A percentile compares a stretch with the other conserved stretches of the same genome.
Conservation (phyloP, 441 rosid species). For the Gossypium gossypioides region DNA sequence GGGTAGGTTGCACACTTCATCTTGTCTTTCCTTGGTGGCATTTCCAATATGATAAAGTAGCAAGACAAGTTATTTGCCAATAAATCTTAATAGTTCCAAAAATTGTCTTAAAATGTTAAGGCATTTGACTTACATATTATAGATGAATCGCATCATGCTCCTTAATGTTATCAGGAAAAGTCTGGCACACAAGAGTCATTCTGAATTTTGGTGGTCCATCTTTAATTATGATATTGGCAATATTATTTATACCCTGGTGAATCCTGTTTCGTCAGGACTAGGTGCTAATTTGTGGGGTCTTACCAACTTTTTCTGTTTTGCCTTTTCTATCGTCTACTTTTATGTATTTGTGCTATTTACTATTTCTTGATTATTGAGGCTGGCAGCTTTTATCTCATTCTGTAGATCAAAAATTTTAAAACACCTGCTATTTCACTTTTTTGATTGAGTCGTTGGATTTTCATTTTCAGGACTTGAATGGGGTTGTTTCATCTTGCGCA, state of each 20-base stretch:
- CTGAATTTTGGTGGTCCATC: neutral
- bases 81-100: neutral
- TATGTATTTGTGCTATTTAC: neutral
- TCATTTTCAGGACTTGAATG: slow-evolving; percentile 25
- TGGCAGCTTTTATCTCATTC: neutral
- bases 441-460: slow-evolving; percentile 1
- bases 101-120: neutral
- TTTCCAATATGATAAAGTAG: neutral
- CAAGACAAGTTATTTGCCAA: neutral
- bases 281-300: neutral
- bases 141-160: neutral
- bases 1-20: slow-evolving; percentile 32
- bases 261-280: neutral
- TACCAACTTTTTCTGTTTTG: neutral
- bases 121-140: neutral
- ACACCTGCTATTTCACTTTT: neutral
- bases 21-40: slow-evolving; percentile 9
- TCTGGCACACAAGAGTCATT: neutral
- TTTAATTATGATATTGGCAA: slow-evolving; percentile 2
- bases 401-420: neutral
- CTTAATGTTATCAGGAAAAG: neutral
- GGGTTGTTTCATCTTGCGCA: slow-evolving; percentile 28
- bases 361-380: neutral
- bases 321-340: neutral
- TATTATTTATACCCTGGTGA: neutral